Evolutionary conservation across 2,329 filamentous ascomycete genomes (phyloP), one percentile per base, ranked within the genome.

Genomic region (Incumbomyces lentus): DNA sequence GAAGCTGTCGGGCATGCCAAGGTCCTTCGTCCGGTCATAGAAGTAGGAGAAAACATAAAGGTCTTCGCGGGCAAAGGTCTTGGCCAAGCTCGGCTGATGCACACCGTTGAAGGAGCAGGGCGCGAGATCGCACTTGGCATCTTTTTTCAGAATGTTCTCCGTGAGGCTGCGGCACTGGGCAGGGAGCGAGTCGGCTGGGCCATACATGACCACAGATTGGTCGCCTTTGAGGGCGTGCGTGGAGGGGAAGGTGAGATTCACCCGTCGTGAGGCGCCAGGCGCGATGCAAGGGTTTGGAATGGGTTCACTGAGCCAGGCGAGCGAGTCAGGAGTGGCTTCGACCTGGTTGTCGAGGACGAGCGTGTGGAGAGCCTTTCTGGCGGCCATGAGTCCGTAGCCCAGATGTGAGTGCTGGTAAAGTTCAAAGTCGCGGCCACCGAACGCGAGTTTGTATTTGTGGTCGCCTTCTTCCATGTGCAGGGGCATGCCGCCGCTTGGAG

Each of bases 91-190:
- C 8, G 92, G 92, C 67, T 98, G 92, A 69, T 98, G 86, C 26
- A 98, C 81, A 54, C 92, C 92, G 64, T 95, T 94, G 79, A 98
- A 98, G 1, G 92, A 95, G 72, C 92, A 98, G n/a, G 92, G 92
- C 0, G 85, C 77, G 40, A 96, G 70, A 52, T 75, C 74, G 71
- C 92, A 98, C 29, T 80, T 74, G 36, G 79, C 78, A 16, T 93
- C 86, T 70, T 98, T 98, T 60, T 83, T 77, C 37, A 98, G 75
- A 22, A 93, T 93, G 66, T 84, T 86, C 72, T 98, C 92, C 1
- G 89, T 85, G 41, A 96, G 72, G 52, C 79, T 82, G 52, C 92
- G 89, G 71, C 92, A 98, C 66, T 95, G 88, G 1, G 88, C 83
- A 14, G 88, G 78, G 1, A 86, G 76, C 35, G 84, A 75, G 48